phyloP scores from a whole-genome alignment of 768 basidiomycete species.

The Naematelia encephala region DNA sequence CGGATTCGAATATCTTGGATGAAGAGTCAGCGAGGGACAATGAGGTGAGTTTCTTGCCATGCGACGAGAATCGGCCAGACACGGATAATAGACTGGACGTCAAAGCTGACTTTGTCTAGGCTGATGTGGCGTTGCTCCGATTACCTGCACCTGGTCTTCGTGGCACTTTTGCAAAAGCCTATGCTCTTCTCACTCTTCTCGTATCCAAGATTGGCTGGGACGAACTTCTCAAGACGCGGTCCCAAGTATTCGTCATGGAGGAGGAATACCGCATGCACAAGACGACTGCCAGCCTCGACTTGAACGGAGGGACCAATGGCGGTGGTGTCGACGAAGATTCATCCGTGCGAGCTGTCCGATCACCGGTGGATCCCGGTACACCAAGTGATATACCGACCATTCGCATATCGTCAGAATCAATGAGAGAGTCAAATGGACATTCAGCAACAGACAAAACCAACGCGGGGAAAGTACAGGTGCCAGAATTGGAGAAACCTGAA shows the following conservation, averaged over 20 bases:
- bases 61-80: no score
- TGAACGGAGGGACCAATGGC: conserved; percentile 15
- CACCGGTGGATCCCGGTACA: conserved; percentile 17
- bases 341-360: conserved; percentile 24
- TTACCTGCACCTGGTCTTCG: conserved; percentile 89
- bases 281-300: conserved; percentile 64
- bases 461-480: conserved; percentile 58
- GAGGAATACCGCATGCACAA: conserved; percentile 99
- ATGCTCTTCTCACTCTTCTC: conserved; percentile 80
- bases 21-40: conserved; percentile 79
- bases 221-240: conserved; percentile 91
- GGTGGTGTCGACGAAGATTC: conserved; percentile 34
- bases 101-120: conserved; percentile 49
- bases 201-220: conserved; percentile 98
- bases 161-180: conserved; percentile 94
- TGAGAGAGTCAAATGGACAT: conserved; percentile 15
- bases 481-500: conserved; percentile 45
- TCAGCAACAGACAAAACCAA: conserved; percentile 54
- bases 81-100: no score
- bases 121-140: conserved; percentile 89
- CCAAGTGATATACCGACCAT: conserved; percentile 63
- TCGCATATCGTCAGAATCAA: conserved; percentile 69
- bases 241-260: conserved; percentile 97
- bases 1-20: conserved; percentile 74
- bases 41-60: conserved; percentile 58